Evolutionary conservation across 148 eudicot species (phyloP), one percentile per base, ranked within the genome.

Genomic region (Rhododendron molle): DNA sequence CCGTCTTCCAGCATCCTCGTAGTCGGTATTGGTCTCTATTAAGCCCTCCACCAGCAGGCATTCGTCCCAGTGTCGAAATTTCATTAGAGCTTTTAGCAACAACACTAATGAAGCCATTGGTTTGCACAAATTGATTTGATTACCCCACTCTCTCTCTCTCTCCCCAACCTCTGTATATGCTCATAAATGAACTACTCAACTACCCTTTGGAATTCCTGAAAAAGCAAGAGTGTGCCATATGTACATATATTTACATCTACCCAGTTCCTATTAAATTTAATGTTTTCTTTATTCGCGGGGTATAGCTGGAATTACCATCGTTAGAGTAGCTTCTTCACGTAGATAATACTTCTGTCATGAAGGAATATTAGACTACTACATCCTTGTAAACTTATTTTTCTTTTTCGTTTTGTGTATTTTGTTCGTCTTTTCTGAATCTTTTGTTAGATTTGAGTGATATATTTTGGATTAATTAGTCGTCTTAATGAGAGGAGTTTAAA

Each of bases 41-140:
- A 20, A 54, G 15, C 15, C 26, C 38, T 54, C 67, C 26, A 21
- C 83, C 15, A 8, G 26, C 14, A 52, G 26, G 47, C 26, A 54
- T 34, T 21, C 4, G 0, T 83, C 85, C 9, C 2, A n/a, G 40
- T 46, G 65, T 21, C 65, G 84, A n/a, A 80, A 86, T 49, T 69
- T 76, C 78, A 86, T 32, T 13, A 88, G 86, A 9, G 90, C 90
- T 78, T 84, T 71, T 16, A 83, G 62, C 69, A 90, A 60, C 86
- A 90, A 79, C n/a, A 90, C 84, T 34, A 90, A 65, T 36, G 91
- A 90, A 56, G 90, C 90, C 90, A 88, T 90, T 77, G 46, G n/a
- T 18, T 32, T 32, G 34, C 34, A 32, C 34, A 32, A 32, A 32
- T 40, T 40, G 43, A 40, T 40, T 40, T 40, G 43, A 40, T 40